Base-by-base conservation (phyloP, 768 basidiomycete species). In the Phanerodontia chrysosporium region DNA sequence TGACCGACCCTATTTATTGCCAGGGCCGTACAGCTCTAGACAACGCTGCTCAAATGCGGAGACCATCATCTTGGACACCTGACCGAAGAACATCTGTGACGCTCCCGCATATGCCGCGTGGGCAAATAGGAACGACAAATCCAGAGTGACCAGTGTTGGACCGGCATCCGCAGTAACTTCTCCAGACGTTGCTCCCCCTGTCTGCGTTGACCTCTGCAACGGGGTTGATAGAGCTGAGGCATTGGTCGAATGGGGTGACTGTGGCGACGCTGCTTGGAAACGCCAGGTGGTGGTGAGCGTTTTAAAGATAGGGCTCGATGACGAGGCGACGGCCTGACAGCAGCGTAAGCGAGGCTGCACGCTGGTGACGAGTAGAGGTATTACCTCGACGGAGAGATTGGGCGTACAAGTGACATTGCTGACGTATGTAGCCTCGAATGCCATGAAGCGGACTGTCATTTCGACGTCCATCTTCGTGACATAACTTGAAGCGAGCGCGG, bases 11-110 rank as follows among this genome's bases (percentile, higher is more conserved):
- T n/a, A 51, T n/a, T 30, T 42, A 5, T 62, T 62, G 27, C 76
- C 72, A 21, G 69, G 69, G 4, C 91, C 89, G 66, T 94, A 95
- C 5, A 96, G 76, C 52, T 80, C 75, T 57, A 78, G 46, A 71
- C 93, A 96, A 27, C 95, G 82, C 62, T 87, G 80, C 74, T 98
- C 95, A 65, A 99, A 99, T 1, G 95, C 95, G 55, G 87, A 76
- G 24, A 98, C 87, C 93, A 97, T 98, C 73, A 88, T 80, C 64
- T 83, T 83, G 2, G 91, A 90, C 4, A 97, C 87, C 68, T 90
- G 85, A 9, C 89, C 89, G 69, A 98, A 92, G 70, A 98, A 94
- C 2, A 85, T 76, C 22, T 86, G 80, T 3, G 92, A 90, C n/a
- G 95, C 80, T 4, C 85, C 81, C 2, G 92, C 89, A 69, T 98